These are phyloP conservation scores for Panicum hallii DNA, from an alignment of 202 grass and related monocot genomes.

Conservation along the genomic window DNA sequence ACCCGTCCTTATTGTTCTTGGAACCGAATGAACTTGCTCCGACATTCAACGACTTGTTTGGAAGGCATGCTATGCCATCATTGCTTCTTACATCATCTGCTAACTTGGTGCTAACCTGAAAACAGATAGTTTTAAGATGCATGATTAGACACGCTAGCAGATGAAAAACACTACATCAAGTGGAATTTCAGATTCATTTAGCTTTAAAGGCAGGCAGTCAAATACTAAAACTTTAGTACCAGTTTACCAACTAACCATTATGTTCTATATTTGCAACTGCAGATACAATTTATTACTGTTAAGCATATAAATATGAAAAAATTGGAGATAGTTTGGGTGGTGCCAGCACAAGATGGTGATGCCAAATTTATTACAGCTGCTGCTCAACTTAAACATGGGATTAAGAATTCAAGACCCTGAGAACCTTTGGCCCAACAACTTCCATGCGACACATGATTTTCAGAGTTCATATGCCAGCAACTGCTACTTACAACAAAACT, in stretches of 20 bases:
- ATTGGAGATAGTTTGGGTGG: too few species aligned
- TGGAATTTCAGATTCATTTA: constrained; percentile 1
- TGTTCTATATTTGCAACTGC: background rate
- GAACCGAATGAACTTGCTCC: constrained; percentile 19
- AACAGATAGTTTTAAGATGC: constrained; percentile 31
- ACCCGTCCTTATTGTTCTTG: background rate
- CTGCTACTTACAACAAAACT: too few species aligned
- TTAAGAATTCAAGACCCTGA: too few species aligned
- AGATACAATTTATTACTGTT: background rate
- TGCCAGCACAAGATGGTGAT: too few species aligned
- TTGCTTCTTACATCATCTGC: constrained; percentile 38
- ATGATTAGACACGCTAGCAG: background rate
- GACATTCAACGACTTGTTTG: constrained; percentile 26
- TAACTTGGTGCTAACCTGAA: constrained; percentile 49
- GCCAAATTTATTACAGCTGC: too few species aligned
- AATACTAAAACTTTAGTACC: background rate
- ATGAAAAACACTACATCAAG: constrained; percentile 13
- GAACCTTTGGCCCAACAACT: too few species aligned
- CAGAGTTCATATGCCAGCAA: too few species aligned
- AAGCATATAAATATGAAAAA: background rate
- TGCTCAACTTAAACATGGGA: too few species aligned
- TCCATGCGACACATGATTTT: too few species aligned
- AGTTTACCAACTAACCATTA: background rate
- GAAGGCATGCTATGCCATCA: constrained; percentile 18
- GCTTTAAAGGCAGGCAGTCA: background rate